These are phyloP conservation scores for Rhodotorula diobovata DNA, from an alignment of 768 basidiomycete species.

Conservation along the genomic window DNA sequence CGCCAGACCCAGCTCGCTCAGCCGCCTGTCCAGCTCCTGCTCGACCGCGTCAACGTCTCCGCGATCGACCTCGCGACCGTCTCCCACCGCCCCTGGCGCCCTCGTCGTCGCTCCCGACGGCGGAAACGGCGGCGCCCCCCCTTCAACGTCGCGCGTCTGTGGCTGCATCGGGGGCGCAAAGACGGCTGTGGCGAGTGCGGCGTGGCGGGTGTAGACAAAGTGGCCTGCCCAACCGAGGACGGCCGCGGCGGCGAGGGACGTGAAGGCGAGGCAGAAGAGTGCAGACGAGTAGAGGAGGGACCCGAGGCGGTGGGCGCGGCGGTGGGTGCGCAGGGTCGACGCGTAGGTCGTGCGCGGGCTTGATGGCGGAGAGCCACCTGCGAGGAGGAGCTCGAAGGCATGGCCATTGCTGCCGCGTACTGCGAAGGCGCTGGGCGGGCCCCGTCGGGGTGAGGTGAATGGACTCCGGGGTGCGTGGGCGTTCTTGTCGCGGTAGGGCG, in stretches of 20 bases:
- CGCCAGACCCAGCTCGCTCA: background rate
- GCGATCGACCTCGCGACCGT: background rate
- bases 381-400: background rate
- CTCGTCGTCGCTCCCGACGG: background rate
- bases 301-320: background rate
- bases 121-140: background rate
- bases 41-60: background rate
- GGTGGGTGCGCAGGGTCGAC: background rate
- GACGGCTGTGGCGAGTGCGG: slow-evolving; percentile 19
- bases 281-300: background rate
- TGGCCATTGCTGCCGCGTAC: background rate
- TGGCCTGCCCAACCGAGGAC: slow-evolving; percentile 12
- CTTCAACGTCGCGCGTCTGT: slow-evolving; percentile 2
- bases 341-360: background rate
- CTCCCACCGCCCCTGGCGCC: too few species aligned
- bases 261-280: background rate
- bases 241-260: slow-evolving; percentile 1
- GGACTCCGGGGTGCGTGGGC: too few species aligned
- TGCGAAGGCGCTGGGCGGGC: background rate
- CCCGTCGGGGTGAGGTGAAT: background rate
- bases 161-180: slow-evolving; percentile 23
- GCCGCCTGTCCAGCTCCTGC: background rate
- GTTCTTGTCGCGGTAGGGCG: background rate
- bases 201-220: slow-evolving; percentile 23
- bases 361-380: too few species aligned